Evolutionary conservation across 306 rosid genomes (phyloP), one percentile per base, ranked within the genome.

Genomic region (Corylus heterophylla): DNA sequence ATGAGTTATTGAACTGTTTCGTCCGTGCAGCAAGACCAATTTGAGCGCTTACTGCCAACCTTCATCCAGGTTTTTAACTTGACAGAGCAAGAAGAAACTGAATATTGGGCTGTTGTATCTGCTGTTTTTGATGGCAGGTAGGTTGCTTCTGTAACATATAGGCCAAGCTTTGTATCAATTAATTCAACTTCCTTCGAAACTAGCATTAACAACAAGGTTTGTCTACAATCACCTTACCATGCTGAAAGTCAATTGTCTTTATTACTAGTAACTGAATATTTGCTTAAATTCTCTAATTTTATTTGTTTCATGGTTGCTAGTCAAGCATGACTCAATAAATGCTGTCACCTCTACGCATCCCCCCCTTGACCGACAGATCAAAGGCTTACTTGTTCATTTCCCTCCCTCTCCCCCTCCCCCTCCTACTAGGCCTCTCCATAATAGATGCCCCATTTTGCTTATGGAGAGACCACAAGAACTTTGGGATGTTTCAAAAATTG

Each of bases 11-110:
- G 45, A 18, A n/a, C 14, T 17, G 8, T 39, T 39, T 67, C 39
- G 29, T 8, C 50, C 50, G 12, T 69, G 91, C 97, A 94, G 97
- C 87, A 91, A 92, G 97, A 94, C 77, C 98, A 91, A 79, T 94
- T 89, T 85, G 98, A 97, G 59, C 90, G 98, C 75, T 85, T 94
- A 74, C 85, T 94, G 61, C 94, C 97, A 50, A 94, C 97, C 72
- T 91, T 94, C 87, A 88, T 94, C 74, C 97, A 94, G 85, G 87
- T 94, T 79, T 89, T 94, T 90, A 89, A 94, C 80, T 92, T 94
- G 80, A 92, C 91, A 17, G 97, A 92, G 70, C 83, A 83, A 84
- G 98, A 94, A 87, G 94, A 94, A 85, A 88, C 89, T 59, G 95
- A 92, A 80, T 94, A 94, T 66, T 91, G 95, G 97, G 84, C 69